Evolutionary conservation across 192 early-diverging fungal genomes (phyloP), one percentile per base, ranked within the genome.

Genomic region (Coemansia sp.): DNA sequence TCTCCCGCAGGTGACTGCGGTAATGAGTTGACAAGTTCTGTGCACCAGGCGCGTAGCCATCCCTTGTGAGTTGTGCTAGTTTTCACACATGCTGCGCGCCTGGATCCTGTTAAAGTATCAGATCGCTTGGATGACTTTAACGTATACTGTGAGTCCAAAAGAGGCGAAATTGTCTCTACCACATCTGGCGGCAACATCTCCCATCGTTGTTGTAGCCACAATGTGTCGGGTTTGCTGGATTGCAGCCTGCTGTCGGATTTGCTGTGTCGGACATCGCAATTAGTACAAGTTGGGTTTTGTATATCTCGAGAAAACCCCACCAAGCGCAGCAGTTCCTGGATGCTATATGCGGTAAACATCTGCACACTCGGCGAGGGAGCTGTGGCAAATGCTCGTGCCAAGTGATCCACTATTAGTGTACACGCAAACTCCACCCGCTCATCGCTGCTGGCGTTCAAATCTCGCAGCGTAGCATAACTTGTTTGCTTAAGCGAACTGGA

Each of bases 301-400:
- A 72, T 50, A 11, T 51, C 55, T n/a, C 36, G 55, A n/a, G 70
- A 65, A 53, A 79, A 79, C 2, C 66, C 77, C 1, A 58, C 66
- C 19, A 65, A 39, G 1, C 63, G 57, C 23, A 79, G 39, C 37
- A 79, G 59, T 50, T 79, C 77, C 46, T 79, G 77, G 14, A 79
- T 79, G 10, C 55, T 60, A 47, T 73, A 73, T 4, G 77, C 77
- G 1, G 67, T 66, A 35, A 67, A 63, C 39, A 59, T 52, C 46
- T 79, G 77, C 3, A 60, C 66, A n/a, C 67, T 52, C 2, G 77
- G 71, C n/a, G 70, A 70, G 5, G 66, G 70, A 11, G 77, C 77
- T 46, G 58, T 53, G 15, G 66, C 77, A 66, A 79, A 79, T 8
- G 58, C 59, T 13, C 54, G 66, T 31, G 65, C 57, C 45, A 79